A percentile compares a stretch with the other conserved stretches of the same genome.
Evolutionary conservation across 257 asterid genomes (phyloP).

Genomic region (Salvia rosmarinus): DNA sequence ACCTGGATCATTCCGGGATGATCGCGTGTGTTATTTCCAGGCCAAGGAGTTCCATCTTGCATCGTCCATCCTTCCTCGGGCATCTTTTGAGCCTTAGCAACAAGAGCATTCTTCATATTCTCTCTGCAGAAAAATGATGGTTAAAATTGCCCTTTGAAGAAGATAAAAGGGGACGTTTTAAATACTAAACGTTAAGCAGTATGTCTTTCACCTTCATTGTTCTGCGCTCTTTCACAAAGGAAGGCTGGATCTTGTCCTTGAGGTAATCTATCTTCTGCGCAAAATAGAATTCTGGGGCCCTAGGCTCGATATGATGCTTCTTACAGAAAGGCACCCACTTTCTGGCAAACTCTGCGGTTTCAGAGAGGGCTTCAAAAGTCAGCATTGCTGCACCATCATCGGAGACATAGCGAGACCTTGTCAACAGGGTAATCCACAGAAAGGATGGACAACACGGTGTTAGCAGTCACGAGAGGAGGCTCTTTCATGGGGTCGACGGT

Average conservation of each 20-base stretch:
- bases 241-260: constrained; percentile 76
- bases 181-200: too few relatives aligned
- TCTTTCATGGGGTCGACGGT: constrained; percentile 81
- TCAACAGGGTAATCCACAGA: constrained; percentile 75
- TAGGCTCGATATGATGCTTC: constrained; percentile 65
- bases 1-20: constrained; percentile 85
- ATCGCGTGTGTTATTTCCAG: constrained; percentile 73
- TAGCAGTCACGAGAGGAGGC: constrained; percentile 74
- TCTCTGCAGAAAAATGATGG: constrained; percentile 53
- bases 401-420: constrained; percentile 67
- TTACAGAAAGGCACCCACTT: constrained; percentile 81
- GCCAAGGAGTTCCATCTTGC: constrained; percentile 88
- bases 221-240: constrained; percentile 74
- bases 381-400: constrained; percentile 84
- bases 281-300: constrained; percentile 77
- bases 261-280: constrained; percentile 70
- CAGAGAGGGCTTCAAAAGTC: constrained; percentile 70
- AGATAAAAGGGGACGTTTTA: too few relatives aligned
- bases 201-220: constrained; percentile 62
- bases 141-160: too few relatives aligned
- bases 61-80: constrained; percentile 90
- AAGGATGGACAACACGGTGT: constrained; percentile 70
- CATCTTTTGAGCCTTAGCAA: constrained; percentile 77
- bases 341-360: constrained; percentile 73
- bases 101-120: constrained; percentile 81